Evolutionary conservation across 306 rosid species (phyloP).

Genomic region (Trichosanthes cucumerina): DNA sequence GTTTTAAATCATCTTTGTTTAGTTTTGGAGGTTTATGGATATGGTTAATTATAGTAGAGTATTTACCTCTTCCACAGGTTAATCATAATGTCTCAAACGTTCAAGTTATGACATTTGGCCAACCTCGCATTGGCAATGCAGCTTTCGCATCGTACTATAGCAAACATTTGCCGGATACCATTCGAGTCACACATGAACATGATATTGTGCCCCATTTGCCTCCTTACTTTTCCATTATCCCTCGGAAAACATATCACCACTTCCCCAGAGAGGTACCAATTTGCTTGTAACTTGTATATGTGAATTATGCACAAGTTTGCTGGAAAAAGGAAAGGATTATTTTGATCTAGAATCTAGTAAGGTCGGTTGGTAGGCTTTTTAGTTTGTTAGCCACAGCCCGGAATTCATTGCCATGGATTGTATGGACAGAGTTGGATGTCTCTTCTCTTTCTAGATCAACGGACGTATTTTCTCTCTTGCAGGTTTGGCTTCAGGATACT

Average conservation of each 20-base stretch:
- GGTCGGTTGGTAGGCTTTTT: neutral
- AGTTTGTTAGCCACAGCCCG: neutral
- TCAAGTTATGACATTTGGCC: conserved; percentile 92
- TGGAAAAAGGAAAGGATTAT: neutral
- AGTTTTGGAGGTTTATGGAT: neutral
- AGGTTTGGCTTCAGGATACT: conserved; percentile 85
- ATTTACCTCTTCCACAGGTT: conserved; percentile 40
- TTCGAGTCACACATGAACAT: conserved; percentile 73
- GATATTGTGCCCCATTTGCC: conserved; percentile 97
- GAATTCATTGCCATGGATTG: neutral
- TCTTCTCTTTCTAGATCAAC: neutral
- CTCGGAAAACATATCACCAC: conserved; percentile 87
- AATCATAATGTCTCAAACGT: conserved; percentile 43
- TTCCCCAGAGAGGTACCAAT: conserved; percentile 82
- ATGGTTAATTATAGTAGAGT: neutral
- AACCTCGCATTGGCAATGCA: conserved; percentile 92
- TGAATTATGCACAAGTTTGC: neutral
- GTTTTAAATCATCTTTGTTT: conserved; percentile 5
- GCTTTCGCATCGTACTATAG: conserved; percentile 62
- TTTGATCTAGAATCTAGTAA: neutral
- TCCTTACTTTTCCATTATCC: conserved; percentile 64
- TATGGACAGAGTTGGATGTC: neutral
- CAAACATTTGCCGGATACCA: conserved; percentile 46
- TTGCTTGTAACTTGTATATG: neutral
- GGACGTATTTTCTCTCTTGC: conserved; percentile 10